Conservation (phyloP, 169 alveolate species). For the Cyclospora cayetanensis region DNA sequence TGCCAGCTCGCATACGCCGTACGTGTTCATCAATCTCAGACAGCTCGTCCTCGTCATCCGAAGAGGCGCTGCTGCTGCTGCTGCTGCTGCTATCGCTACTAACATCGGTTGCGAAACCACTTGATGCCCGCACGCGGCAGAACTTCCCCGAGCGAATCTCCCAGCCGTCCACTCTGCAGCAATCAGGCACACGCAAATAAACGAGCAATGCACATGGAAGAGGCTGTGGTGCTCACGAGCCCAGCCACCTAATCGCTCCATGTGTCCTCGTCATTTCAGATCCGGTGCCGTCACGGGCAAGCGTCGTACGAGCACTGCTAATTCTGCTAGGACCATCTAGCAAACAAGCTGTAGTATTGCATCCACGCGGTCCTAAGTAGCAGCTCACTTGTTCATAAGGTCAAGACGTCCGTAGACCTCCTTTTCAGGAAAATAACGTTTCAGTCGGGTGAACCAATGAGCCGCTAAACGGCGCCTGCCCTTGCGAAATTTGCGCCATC, state of each 20-base stretch:
- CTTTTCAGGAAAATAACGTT: constrained; percentile 36
- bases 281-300: neutral
- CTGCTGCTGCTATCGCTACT: neutral
- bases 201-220: too few species aligned
- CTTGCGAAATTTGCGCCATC: constrained; percentile 63
- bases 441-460: constrained; percentile 33
- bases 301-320: neutral
- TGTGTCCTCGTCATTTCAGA: neutral
- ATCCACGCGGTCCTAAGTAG: neutral
- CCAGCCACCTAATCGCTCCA: too few species aligned
- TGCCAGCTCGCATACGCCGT: neutral
- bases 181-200: neutral
- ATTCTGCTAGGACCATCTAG: neutral
- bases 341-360: neutral
- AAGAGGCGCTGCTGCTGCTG: constrained; percentile 51
- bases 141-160: constrained; percentile 66
- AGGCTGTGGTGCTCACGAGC: too few species aligned
- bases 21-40: neutral
- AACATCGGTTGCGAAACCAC: constrained; percentile 29
- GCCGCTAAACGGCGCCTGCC: constrained; percentile 41
- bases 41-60: constrained; percentile 71
- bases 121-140: constrained; percentile 58
- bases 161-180: constrained; percentile 64
- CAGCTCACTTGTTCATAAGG: constrained; percentile 31
- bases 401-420: neutral